Evolutionary conservation across 345 rosid genomes (phyloP).

Genomic region (Kandelia obovata): DNA sequence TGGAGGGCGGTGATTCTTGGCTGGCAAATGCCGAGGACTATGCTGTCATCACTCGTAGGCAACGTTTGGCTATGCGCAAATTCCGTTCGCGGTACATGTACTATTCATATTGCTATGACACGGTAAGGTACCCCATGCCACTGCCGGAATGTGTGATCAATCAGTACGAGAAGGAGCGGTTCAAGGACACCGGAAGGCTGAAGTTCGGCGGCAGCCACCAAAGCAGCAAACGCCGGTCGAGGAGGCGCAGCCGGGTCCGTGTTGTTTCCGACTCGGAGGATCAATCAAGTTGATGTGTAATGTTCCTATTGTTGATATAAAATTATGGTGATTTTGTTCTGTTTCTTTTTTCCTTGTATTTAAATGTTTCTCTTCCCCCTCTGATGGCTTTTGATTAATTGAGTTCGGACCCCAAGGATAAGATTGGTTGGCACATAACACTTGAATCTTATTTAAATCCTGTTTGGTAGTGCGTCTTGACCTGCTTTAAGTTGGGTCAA

Average conservation of each 20-base stretch:
- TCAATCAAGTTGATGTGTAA: not conserved
- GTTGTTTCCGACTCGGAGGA: not conserved
- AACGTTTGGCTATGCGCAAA: slow-evolving; percentile 52
- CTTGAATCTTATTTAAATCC: no score
- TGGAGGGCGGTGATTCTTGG: slow-evolving; percentile 13
- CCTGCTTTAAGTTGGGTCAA: no score
- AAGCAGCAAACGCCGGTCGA: slow-evolving; percentile 24
- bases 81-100: slow-evolving; percentile 78
- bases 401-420: no score
- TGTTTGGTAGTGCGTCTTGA: no score
- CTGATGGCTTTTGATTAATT: no score
- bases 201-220: slow-evolving; percentile 67
- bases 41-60: slow-evolving; percentile 33
- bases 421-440: no score
- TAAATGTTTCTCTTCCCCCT: no score
- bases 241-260: slow-evolving; percentile 20
- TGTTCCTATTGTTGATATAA: no score
- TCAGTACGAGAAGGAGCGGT: slow-evolving; percentile 48
- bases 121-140: slow-evolving; percentile 45
- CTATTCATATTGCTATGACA: slow-evolving; percentile 85
- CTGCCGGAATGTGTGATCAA: slow-evolving; percentile 64
- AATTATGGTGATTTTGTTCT: no score
- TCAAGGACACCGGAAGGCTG: slow-evolving; percentile 62
- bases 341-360: no score
- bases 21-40: slow-evolving; percentile 41